phyloP scores from a whole-genome alignment of 2,329 filamentous ascomycete species.

The Fonsecaea erecta region DNA sequence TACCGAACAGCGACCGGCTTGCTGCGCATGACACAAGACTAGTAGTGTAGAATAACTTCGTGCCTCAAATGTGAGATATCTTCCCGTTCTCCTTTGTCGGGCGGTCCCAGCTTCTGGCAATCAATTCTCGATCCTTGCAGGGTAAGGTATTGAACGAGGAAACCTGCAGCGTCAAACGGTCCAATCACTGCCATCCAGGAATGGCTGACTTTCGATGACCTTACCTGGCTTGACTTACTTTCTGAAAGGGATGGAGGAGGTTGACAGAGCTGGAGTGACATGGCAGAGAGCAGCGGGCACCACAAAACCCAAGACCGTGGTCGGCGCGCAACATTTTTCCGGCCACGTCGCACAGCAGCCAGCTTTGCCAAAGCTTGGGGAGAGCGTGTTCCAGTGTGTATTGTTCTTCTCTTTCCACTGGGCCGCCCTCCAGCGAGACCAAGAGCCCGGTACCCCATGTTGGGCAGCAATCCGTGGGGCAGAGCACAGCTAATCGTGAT shows the following conservation, averaged over 20 bases:
- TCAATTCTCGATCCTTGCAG: neutral
- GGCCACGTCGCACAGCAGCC: neutral
- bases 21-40: neutral
- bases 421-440: neutral
- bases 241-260: neutral
- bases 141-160: neutral
- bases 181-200: neutral
- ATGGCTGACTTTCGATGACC: neutral
- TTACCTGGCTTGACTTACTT: neutral
- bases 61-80: neutral
- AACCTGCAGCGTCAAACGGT: neutral
- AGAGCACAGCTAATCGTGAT: neutral
- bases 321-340: neutral
- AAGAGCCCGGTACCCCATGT: neutral
- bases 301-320: neutral
- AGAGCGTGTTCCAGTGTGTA: neutral
- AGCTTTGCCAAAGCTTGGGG: neutral
- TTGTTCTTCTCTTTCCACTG: neutral
- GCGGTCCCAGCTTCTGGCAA: neutral
- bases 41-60: neutral
- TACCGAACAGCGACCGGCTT: neutral
- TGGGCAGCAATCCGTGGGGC: slow-evolving; percentile 4
- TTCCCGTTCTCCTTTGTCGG: neutral
- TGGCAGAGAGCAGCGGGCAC: neutral
- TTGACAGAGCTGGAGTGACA: neutral